Evolutionary conservation across 345 rosid genomes (phyloP), one percentile per base, ranked within the genome.

Genomic region (Eucalyptus regnans): DNA sequence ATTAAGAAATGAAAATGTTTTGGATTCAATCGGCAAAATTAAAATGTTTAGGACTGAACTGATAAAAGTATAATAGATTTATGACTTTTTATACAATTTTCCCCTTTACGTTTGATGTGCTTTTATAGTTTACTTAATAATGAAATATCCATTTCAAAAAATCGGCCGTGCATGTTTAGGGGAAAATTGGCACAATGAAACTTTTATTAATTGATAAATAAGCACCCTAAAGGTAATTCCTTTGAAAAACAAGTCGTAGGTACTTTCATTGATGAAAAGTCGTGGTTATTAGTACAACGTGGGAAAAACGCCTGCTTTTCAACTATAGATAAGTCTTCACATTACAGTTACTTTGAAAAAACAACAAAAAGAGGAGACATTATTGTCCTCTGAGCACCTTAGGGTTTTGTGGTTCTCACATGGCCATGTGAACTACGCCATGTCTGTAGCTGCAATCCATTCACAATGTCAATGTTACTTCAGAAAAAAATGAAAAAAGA

Each of bases 391-490:
- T 10, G 2, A 25, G 66, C 15, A 60, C 66, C 2, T 60, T 25
- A 25, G n/a, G 31, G 31, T 3, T 10, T 1, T 27, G 6, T 60
- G 66, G 66, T 5, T 31, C 66, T 60, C 1, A 11, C 66, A 25
- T 10, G 66, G n/a, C 66, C 15, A 60, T 11, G 31, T 60, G 66
- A 60, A 25, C 7, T 1, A 12, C 1, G 3, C 14, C 31, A 25
- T 25, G 14, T 10, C 0, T 2, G 1, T 10, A 60, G 66, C 7
- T 60, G 1, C 66, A 60, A 60, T 0, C 1, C 7, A 2, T 60
- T 60, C 15, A 6, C 14, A 0, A 60, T 0, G 14, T 60, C n/a
- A 60, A 25, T 27, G 66, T 60, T 60, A 27, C 15, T 60, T 60
- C 23, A 10, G 31, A 10, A 7, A 60, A 60, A 25, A 25, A 37